Evolutionary conservation across 2,329 filamentous ascomycete species (phyloP).

Genomic region (Pseudogymnoascus sp.): DNA sequence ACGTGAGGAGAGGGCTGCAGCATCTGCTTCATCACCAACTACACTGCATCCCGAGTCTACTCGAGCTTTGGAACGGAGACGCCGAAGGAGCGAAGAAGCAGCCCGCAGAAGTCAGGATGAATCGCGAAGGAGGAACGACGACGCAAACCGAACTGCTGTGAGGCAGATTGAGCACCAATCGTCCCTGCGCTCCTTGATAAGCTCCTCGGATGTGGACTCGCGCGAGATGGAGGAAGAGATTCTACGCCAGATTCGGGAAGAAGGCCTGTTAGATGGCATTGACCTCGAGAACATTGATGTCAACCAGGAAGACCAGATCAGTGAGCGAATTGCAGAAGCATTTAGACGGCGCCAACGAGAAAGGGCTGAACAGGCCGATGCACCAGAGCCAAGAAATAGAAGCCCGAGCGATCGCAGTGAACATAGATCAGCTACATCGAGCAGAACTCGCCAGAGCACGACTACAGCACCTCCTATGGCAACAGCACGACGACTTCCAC

Average conservation of each 20-base stretch:
- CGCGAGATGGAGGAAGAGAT: conserved; percentile 82
- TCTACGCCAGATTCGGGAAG: conserved; percentile 77
- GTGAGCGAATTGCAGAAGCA: conserved; percentile 81
- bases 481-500: conserved; percentile 29
- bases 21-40: conserved; percentile 2
- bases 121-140: conserved; percentile 21
- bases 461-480: conserved; percentile 16
- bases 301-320: conserved; percentile 80
- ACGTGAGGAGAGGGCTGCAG: conserved; percentile 21
- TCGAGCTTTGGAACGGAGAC: conserved; percentile 21
- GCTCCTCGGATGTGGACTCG: conserved; percentile 67
- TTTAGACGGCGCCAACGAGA: conserved; percentile 70
- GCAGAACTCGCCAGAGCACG: neutral
- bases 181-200: conserved; percentile 77
- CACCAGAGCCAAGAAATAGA: conserved; percentile 36
- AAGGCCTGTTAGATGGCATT: conserved; percentile 79
- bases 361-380: conserved; percentile 36
- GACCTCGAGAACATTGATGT: conserved; percentile 83
- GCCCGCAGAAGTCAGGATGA: conserved; percentile 23
- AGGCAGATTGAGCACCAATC: conserved; percentile 81
- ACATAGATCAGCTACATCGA: neutral
- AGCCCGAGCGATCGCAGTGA: conserved; percentile 30
- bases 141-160: conserved; percentile 21
- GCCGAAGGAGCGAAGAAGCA: conserved; percentile 19
- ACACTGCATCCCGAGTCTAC: conserved; percentile 26